phyloP scores from a whole-genome alignment of 176 grass and related monocot species.

The Oryza coarctata region DNA sequence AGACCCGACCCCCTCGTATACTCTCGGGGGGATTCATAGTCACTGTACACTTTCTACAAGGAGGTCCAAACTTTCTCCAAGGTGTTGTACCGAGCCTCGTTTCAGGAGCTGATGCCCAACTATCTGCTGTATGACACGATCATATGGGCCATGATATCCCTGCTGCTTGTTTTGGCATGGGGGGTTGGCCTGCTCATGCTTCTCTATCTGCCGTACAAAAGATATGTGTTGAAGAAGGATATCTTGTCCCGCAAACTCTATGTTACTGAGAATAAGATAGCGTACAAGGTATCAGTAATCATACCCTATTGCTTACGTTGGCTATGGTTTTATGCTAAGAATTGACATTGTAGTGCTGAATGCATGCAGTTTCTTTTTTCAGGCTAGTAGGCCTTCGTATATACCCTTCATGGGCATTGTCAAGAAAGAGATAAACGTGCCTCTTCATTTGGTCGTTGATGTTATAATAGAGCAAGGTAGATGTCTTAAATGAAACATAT shows the following conservation, averaged over 20 bases:
- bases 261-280: conserved; percentile 51
- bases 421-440: conserved; percentile 54
- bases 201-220: conserved; percentile 68
- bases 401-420: conserved; percentile 47
- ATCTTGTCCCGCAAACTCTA: conserved; percentile 52
- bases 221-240: conserved; percentile 64
- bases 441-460: conserved; percentile 65
- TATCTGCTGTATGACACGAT: conserved; percentile 61
- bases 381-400: conserved; percentile 57
- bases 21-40: too few species aligned
- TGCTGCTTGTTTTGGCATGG: conserved; percentile 72
- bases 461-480: conserved; percentile 70
- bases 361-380: neutral
- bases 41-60: too few species aligned
- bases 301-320: neutral
- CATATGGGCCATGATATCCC: conserved; percentile 68
- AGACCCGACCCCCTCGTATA: too few species aligned
- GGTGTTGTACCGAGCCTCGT: conserved; percentile 61
- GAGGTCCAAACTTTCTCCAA: conserved; percentile 38
- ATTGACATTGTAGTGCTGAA: neutral
- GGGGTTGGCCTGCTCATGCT: conserved; percentile 68
- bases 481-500: neutral
- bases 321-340: neutral
- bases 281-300: conserved; percentile 53
- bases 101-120: conserved; percentile 48